phyloP scores from a whole-genome alignment of 345 rosid species.

The Citrus cavaleriei region DNA sequence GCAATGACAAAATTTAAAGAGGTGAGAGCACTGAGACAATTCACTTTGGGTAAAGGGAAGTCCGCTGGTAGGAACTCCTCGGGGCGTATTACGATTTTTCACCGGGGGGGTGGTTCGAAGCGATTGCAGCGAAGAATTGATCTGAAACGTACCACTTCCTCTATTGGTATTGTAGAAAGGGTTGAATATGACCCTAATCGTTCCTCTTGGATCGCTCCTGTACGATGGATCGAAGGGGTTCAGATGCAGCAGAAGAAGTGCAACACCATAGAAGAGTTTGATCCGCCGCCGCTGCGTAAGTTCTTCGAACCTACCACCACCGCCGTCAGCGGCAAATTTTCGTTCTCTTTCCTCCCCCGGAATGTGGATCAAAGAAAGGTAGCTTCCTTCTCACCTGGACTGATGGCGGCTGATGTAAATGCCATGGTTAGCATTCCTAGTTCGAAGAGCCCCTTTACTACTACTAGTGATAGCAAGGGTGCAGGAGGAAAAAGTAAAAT shows the following conservation, averaged over 20 bases:
- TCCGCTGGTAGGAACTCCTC: slow-evolving; percentile 17
- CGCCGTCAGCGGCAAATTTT: not conserved
- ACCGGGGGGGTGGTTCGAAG: slow-evolving; percentile 32
- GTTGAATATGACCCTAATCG: slow-evolving; percentile 21
- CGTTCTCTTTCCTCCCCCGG: slow-evolving; percentile 3
- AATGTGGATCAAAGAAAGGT: slow-evolving; percentile 13
- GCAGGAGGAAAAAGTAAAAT: not conserved
- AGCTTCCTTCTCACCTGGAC: slow-evolving; percentile 5
- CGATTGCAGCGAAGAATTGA: slow-evolving; percentile 19
- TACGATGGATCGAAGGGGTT: slow-evolving; percentile 12
- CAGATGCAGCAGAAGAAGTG: not conserved
- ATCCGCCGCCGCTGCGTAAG: not conserved
- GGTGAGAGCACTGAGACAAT: too few species aligned
- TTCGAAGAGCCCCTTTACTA: not conserved
- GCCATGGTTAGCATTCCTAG: not conserved
- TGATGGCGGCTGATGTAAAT: not conserved
- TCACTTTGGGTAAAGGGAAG: not conserved
- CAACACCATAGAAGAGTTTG: not conserved
- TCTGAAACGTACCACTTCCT: slow-evolving; percentile 19
- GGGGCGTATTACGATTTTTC: slow-evolving; percentile 25
- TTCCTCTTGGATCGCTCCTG: slow-evolving; percentile 10
- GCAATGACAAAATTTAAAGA: too few species aligned
- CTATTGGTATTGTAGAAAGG: slow-evolving; percentile 27
- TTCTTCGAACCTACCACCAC: slow-evolving; percentile 1
- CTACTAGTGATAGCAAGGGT: not conserved